Evolutionary conservation across 768 basidiomycete species (phyloP), one percentile per base, ranked within the genome.

Genomic region (Daedaleopsis nitida): DNA sequence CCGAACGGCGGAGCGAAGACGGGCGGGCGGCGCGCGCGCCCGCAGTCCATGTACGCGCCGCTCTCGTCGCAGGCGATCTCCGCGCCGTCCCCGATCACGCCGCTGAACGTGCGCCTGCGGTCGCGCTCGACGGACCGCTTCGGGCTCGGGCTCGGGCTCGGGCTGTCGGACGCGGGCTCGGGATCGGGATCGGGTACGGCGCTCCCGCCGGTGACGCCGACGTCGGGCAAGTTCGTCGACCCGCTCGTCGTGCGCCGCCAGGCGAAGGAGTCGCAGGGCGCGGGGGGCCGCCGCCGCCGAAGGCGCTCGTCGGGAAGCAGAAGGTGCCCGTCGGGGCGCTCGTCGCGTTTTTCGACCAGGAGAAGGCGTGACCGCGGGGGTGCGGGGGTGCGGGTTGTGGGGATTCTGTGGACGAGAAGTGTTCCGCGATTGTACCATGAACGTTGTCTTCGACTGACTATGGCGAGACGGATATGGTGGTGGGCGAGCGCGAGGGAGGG

Each of bases 291-390:
- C 78, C 78, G 65, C 77, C 83, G 73, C 83, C 58, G 11, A 78
- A 75, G 66, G 75, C 74, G 65, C 70, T 70, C 48, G 65, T 72
- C 60, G 67, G 77, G 60, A 80, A 76, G 45, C 84, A 79, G 55
- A 92, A 92, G 76, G 82, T 90, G 14, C 85, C 89, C 0, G 81
- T 94, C 44, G 88, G 86, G 11, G 83, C 93, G 68, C 74, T 94
- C 45, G 89, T 92, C 14, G 91, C 91, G n/a, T 94, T 89, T 74
- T 94, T 94, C 67, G 89, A 93, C 60, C 65, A 72, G 64, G 69
- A 70, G 54, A 70, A 71, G 62, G 52, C 57, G 34, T 58, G 48
- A 56, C 17, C 17, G 13, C 27, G 4, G 27, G 27, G 27, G 27
- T 19, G 11, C 35, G 17, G 2, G 42, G 42, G 42, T 2, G 10